Base-by-base conservation (phyloP, 768 basidiomycete species). In the Tylopilus sp. region DNA sequence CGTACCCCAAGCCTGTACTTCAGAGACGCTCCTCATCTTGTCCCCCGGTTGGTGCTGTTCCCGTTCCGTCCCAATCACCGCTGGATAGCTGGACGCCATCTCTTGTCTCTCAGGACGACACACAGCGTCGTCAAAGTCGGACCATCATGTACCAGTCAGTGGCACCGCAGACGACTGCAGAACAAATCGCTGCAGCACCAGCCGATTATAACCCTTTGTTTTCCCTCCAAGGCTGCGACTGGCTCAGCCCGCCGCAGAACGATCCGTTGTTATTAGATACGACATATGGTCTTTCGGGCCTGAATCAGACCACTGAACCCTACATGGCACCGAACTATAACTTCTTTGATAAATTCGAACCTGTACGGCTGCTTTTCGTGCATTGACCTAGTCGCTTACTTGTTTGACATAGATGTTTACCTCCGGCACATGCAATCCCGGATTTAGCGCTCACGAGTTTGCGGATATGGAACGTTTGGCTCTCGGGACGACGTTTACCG, bases 21-120 rank as follows among this genome's bases (percentile, higher is more conserved):
- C 62, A 53, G 22, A 67, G 74, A 21, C 72, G 75, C n/a, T 66
- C 74, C 11, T 76, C 73, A 6, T 75, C 74, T 28, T 75, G 74
- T 52, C 74, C 74, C n/a, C 74, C 74, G 4, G 63, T 63, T 5
- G 72, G 73, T 2, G 70, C 72, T 1, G 52, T 61, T 13, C 73
- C 73, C 7, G 68, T 68, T 6, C 49, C 52, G 2, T 48, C 58
- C 3, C 36, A 55, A 28, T 46, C 55, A 28, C 31, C 49, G 2
- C 31, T 58, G 41, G 50, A 63, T 1, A 41, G 58, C 6, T 63
- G 67, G 59, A 41, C 59, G 4, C 66, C 64, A 2, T n/a, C 54
- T 16, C 58, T 58, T 3, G 56, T 60, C 41, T 57, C 66, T 5
- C 65, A 55, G 44, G 72, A 74, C 19, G 72, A 73, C 48, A 60